Evolutionary conservation across 805 yeast species (phyloP).

Genomic region (Schizosaccharomyces pombe): DNA sequence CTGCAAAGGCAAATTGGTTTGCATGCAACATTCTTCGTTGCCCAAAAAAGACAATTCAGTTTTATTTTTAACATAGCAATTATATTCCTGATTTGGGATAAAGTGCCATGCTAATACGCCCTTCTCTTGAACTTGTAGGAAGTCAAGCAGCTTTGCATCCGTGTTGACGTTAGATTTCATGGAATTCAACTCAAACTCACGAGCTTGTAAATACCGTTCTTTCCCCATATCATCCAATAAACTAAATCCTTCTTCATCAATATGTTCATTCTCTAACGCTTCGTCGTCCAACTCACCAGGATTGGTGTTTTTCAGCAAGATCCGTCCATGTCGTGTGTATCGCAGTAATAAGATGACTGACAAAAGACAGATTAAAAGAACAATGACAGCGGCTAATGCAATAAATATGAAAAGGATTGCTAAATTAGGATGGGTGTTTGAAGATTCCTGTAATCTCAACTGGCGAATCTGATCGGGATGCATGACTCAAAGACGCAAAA

Average conservation of each 20-base stretch:
- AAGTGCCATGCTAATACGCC: constrained; percentile 85
- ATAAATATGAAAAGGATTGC: background rate
- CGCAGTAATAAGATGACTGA: background rate
- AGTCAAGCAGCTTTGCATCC: constrained; percentile 31
- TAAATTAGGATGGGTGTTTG: too few species aligned
- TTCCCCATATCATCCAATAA: background rate
- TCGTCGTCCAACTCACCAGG: constrained; percentile 1
- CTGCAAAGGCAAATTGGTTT: constrained; percentile 70
- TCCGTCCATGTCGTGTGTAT: background rate
- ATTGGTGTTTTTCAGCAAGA: background rate
- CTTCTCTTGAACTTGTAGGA: constrained; percentile 52
- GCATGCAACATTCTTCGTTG: constrained; percentile 41
- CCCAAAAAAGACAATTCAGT: constrained; percentile 23
- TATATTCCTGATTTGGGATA: constrained; percentile 24
- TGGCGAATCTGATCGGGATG: too few species aligned
- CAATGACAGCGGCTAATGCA: background rate
- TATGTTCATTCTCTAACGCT: background rate
- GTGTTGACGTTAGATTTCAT: constrained; percentile 14
- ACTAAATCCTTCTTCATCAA: background rate
- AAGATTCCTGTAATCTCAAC: too few species aligned
- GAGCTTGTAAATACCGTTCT: background rate
- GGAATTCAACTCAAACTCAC: background rate
- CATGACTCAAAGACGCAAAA: too few species aligned
- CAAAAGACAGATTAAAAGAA: background rate
- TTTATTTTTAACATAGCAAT: constrained; percentile 42